Evolutionary conservation across 768 basidiomycete species (phyloP), one percentile per base, ranked within the genome.

Genomic region (Russula foetens): DNA sequence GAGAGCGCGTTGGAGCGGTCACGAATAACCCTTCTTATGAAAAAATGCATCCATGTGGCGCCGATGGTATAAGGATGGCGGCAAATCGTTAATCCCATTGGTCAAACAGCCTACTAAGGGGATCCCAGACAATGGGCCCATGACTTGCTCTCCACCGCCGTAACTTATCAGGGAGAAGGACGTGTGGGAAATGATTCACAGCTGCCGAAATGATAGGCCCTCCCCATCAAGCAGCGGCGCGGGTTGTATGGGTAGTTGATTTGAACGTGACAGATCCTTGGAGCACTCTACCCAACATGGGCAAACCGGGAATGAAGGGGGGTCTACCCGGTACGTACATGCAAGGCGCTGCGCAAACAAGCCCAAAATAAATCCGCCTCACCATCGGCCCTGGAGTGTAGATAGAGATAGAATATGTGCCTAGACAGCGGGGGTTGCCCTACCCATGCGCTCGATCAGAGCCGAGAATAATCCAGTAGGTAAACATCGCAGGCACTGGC

Each of bases 221-320:
- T n/a, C n/a, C 29, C 53, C 43, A 50, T 35, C 60, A 26, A n/a
- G 48, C 43, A 43, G 38, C 33, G 49, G 43, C 24, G 45, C 38
- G 46, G 53, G 56, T 31, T 44, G 56, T 43, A 48, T 47, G 21
- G 17, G 59, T n/a, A 44, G 24, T 29, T 54, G 46, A 62, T 21
- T 14, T 17, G 8, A 23, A 38, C n/a, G 45, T 53, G 61, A 58
- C 51, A 33, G 43, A 47, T 15, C 56, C 41, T 14, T 52, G 49
- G 51, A 54, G 56, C 50, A 53, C 14, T 41, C 44, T 57, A 29
- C 43, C 60, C 55, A 26, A 46, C 44, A 52, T 31, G 8, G 60
- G 60, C 35, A 46, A 51, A 53, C 51, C 52, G 56, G 51, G 38
- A 33, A 62, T 53, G 56, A 58, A 62, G 56, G 53, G 56, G 61